phyloP scores from a whole-genome alignment of 2,329 filamentous ascomycete species.

The Calonectria henricotiae region DNA sequence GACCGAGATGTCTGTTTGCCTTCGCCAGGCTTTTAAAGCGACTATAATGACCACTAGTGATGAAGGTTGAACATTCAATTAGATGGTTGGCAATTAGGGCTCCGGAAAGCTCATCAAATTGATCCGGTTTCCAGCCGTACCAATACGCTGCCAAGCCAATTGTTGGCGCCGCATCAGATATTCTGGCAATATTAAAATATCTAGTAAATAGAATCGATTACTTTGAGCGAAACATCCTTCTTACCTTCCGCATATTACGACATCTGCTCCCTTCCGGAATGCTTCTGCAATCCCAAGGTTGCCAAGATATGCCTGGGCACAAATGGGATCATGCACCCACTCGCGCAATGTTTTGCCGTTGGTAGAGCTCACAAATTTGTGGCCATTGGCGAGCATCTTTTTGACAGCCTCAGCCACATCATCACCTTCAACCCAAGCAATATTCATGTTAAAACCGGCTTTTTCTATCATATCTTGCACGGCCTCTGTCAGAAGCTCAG shows the following conservation, averaged over 20 bases:
- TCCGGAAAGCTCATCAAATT: constrained; percentile 34
- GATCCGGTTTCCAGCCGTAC: constrained; percentile 33
- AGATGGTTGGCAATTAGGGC: constrained; percentile 36
- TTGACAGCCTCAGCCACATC: constrained; percentile 56
- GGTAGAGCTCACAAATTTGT: constrained; percentile 50
- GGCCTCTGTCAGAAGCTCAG: constrained; percentile 61
- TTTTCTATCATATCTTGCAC: constrained; percentile 70
- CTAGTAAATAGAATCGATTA: no score
- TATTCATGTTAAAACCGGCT: constrained; percentile 63
- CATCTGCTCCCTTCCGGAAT: constrained; percentile 59
- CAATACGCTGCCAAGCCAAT: constrained; percentile 37
- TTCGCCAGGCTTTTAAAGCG: constrained; percentile 36
- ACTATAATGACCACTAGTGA: constrained; percentile 39
- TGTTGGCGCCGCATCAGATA: constrained; percentile 65
- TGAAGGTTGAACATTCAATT: constrained; percentile 39
- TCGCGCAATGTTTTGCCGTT: constrained; percentile 36
- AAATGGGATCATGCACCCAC: constrained; percentile 43
- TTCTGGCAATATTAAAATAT: constrained; percentile 58
- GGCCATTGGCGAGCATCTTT: constrained; percentile 46
- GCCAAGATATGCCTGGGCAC: constrained; percentile 68
- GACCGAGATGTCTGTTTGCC: constrained; percentile 51
- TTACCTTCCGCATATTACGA: constrained; percentile 64
- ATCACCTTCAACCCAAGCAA: constrained; percentile 61
- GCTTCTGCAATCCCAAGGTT: constrained; percentile 63
- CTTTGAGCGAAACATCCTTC: constrained; percentile 23